Base-by-base conservation (phyloP, 345 rosid species). In the Hevea brasiliensis region DNA sequence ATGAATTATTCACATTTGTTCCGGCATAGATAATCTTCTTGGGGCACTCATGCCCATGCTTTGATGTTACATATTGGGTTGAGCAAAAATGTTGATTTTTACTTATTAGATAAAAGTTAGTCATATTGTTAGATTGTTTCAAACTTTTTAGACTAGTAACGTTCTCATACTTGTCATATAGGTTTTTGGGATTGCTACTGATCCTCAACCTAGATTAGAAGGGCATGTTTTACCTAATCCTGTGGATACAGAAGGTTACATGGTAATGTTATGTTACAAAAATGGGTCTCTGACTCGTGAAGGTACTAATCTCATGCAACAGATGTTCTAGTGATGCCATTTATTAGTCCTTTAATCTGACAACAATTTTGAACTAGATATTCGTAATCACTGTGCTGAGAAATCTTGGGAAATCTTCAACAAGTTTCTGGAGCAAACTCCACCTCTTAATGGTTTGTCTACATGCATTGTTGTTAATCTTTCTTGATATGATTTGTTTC, bases 151-250 rank as follows among this genome's bases (percentile, higher is more conserved):
- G 41, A 24, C 18, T 61, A 8, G 40, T 11, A 58, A 48, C 44
- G 47, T 80, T 60, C 59, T 59, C 53, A 48, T 79, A 51, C 68
- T 74, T 78, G 35, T 72, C 37, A 24, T 72, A 41, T 83, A 95
- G 99, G 94, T 95, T 23, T 88, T 95, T 61, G 98, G 99, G 67
- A 91, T 95, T 54, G 87, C 96, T 32, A 77, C 77, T 75, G 88
- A 88, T 77, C 91, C 87, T 72, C 81, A 86, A 74, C 96, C 99
- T 7, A 57, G 91, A 74, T 83, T 95, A 67, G 98, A 92, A 81
- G 98, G 98, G 37, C 97, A 95, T 61, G 88, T 95, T 60, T 84
- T 92, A 62, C 96, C 99, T 21, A 89, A 89, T 83, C 98, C 98
- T 1, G 96, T 92, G 35, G 96, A 95, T 77, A 85, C 86, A n/a